Evolutionary conservation across 192 early-diverging fungal genomes (phyloP).

Genomic region (Backusella tuberculispora): DNA sequence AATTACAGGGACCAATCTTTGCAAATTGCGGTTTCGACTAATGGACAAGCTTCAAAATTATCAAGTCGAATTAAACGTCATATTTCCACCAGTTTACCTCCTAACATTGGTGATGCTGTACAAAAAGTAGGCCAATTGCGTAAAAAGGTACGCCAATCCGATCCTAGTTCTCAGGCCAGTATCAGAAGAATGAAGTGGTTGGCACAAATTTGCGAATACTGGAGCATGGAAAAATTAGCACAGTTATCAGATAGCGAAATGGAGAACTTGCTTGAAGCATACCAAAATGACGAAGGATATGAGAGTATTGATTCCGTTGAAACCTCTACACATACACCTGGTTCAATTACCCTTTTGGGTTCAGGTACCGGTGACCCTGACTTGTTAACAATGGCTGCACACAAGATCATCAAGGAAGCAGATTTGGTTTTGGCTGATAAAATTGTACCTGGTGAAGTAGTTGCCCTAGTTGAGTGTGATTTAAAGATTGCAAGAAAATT

Average conservation of each 20-base stretch:
- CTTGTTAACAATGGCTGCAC: slow-evolving; percentile 79
- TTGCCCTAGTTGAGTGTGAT: slow-evolving; percentile 54
- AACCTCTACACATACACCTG: slow-evolving; percentile 10
- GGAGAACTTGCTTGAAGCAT: slow-evolving; percentile 50
- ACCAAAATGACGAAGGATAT: slow-evolving; percentile 43
- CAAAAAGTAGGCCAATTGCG: slow-evolving; percentile 57
- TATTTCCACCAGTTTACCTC: slow-evolving; percentile 62
- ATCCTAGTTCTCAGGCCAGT: slow-evolving; percentile 47
- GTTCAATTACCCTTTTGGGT: slow-evolving; percentile 74
- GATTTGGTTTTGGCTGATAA: slow-evolving; percentile 88
- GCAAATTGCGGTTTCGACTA: slow-evolving; percentile 82
- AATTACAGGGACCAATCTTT: slow-evolving; percentile 68
- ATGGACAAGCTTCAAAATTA: slow-evolving; percentile 70
- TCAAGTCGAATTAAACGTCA: slow-evolving; percentile 68
- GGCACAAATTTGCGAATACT: slow-evolving; percentile 59
- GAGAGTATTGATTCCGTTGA: slow-evolving; percentile 24
- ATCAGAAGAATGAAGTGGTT: slow-evolving; percentile 59
- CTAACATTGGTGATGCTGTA: slow-evolving; percentile 62
- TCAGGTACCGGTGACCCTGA: slow-evolving; percentile 85
- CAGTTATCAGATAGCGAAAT: slow-evolving; percentile 46
- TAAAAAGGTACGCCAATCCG: slow-evolving; percentile 46
- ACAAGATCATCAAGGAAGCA: slow-evolving; percentile 67
- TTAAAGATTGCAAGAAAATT: slow-evolving; percentile 69
- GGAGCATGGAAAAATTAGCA: slow-evolving; percentile 55
- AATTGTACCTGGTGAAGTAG: slow-evolving; percentile 69